A percentile compares a stretch with the other conserved stretches of the same genome.
These are phyloP conservation scores for Thelonectria rubi DNA, from an alignment of 2,329 filamentous ascomycete genomes.

Conservation along the genomic window DNA sequence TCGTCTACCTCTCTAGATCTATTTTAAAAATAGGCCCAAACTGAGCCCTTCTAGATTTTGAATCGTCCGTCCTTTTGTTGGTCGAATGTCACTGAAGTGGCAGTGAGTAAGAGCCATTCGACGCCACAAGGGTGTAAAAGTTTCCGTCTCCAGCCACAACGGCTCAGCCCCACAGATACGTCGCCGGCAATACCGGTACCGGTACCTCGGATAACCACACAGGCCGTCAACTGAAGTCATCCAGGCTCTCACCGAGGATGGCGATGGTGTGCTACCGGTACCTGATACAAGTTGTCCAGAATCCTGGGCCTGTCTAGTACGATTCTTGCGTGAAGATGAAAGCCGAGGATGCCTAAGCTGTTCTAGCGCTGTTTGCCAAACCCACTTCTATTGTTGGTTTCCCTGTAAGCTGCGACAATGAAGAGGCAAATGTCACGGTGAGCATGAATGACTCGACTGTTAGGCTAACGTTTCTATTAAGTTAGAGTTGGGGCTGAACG, in stretches of 20 bases:
- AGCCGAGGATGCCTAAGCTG: constrained; percentile 3
- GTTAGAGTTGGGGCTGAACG: background rate
- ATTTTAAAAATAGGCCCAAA: too few relatives aligned
- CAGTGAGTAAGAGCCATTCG: too few relatives aligned
- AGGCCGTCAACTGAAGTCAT: too few relatives aligned
- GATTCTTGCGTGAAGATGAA: background rate
- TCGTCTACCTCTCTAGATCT: too few relatives aligned
- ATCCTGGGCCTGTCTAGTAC: background rate
- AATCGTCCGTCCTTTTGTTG: too few relatives aligned
- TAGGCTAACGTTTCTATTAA: background rate
- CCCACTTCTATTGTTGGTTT: too few relatives aligned
- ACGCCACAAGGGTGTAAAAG: too few relatives aligned
- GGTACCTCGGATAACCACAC: background rate
- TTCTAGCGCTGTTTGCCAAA: background rate
- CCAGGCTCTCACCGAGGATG: background rate
- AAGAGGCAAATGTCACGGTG: too few relatives aligned
- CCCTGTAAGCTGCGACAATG: too few relatives aligned
- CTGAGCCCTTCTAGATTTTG: too few relatives aligned
- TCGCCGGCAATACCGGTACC: background rate
- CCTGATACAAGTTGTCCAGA: background rate
- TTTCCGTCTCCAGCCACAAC: background rate
- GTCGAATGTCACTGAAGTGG: too few relatives aligned
- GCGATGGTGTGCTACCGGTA: background rate
- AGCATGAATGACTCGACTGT: too few relatives aligned
- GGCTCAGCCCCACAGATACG: background rate